Evolutionary conservation across 2,329 filamentous ascomycete genomes (phyloP).

Genomic region (Cladophialophora carrionii): DNA sequence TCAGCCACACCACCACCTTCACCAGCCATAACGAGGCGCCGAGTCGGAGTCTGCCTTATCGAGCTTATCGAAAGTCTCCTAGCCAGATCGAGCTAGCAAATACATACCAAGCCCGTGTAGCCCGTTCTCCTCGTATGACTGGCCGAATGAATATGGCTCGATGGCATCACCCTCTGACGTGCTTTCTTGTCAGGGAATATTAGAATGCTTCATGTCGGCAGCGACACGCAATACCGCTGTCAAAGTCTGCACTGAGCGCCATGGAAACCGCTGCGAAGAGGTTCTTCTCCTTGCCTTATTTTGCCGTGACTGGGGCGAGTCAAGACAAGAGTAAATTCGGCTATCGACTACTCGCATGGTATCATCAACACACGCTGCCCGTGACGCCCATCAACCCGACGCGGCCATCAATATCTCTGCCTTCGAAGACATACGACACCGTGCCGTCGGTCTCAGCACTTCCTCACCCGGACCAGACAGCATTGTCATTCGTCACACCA

Average conservation of each 20-base stretch:
- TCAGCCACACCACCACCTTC: constrained; percentile 9
- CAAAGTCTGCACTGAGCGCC: background rate
- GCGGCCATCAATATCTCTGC: constrained; percentile 65
- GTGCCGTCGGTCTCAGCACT: constrained; percentile 68
- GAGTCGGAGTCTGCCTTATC: constrained; percentile 26
- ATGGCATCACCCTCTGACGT: background rate
- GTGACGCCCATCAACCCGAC: constrained; percentile 84
- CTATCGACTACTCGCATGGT: constrained; percentile 81
- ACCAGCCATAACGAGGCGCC: constrained; percentile 18
- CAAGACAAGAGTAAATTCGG: constrained; percentile 84
- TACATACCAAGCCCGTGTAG: background rate
- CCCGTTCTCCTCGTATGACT: constrained; percentile 2
- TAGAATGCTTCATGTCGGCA: background rate
- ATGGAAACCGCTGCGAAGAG: constrained; percentile 72
- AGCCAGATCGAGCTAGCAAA: constrained; percentile 1
- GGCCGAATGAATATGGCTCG: background rate
- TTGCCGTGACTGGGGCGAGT: constrained; percentile 88
- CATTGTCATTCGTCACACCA: constrained; percentile 84
- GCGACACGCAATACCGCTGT: background rate
- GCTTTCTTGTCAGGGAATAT: background rate
- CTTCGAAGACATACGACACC: constrained; percentile 62
- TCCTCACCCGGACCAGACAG: constrained; percentile 68
- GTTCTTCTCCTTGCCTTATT: constrained; percentile 79
- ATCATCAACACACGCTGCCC: constrained; percentile 72
- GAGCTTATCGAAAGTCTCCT: constrained; percentile 4